Evolutionary conservation across 306 rosid species (phyloP).

Genomic region (Ziziphus jujuba): DNA sequence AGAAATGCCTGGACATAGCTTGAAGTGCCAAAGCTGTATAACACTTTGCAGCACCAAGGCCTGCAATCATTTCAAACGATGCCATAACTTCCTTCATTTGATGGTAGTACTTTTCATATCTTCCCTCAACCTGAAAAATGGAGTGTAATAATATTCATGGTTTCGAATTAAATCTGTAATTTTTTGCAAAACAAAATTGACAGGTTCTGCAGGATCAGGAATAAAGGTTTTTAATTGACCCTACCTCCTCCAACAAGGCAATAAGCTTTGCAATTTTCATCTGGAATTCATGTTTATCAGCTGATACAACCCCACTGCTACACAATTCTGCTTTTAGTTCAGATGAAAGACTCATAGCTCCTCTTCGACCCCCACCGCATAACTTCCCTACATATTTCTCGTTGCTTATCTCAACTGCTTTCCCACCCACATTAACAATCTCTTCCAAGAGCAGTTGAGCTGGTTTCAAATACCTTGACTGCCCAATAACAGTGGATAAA

Average conservation of each 20-base stretch:
- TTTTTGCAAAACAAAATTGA: not conserved
- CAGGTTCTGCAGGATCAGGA: not conserved
- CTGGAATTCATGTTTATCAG: conserved; percentile 66
- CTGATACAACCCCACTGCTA: conserved; percentile 44
- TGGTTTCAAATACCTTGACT: conserved; percentile 68
- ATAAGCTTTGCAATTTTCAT: conserved; percentile 57
- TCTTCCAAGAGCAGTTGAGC: conserved; percentile 68
- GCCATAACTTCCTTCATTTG: conserved; percentile 72
- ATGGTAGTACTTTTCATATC: conserved; percentile 70
- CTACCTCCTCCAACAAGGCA: conserved; percentile 66
- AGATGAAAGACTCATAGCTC: conserved; percentile 45
- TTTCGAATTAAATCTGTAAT: not conserved
- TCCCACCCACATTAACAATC: conserved; percentile 58
- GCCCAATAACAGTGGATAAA: conserved; percentile 44
- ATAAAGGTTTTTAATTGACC: not conserved
- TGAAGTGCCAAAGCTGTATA: conserved; percentile 81
- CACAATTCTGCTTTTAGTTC: conserved; percentile 59
- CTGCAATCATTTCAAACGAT: conserved; percentile 70
- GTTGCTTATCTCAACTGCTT: conserved; percentile 46
- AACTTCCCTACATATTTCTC: conserved; percentile 49
- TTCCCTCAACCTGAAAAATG: conserved; percentile 61
- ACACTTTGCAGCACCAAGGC: conserved; percentile 65
- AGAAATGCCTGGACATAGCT: conserved; percentile 86
- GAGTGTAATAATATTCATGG: not conserved
- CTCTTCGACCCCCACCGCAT: conserved; percentile 50